Evolutionary conservation across 768 basidiomycete species (phyloP).

Genomic region (Suillus brevipes): DNA sequence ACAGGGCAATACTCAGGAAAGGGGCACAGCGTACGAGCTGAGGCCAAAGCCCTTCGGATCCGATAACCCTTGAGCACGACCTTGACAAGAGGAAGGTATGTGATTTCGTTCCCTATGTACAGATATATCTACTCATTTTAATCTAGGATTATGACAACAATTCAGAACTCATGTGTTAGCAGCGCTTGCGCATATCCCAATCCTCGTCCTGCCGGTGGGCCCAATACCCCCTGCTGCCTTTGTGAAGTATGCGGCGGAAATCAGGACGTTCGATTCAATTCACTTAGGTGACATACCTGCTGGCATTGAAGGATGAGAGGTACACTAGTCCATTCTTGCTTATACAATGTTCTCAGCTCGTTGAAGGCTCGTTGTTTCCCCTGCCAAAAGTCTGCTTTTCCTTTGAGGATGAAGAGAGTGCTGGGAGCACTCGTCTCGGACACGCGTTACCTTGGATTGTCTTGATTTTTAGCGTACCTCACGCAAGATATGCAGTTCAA

Average conservation of each 20-base stretch:
- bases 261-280: constrained; percentile 71
- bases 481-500: too few species aligned
- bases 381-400: constrained; percentile 84
- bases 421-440: constrained; percentile 54
- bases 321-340: constrained; percentile 32
- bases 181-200: constrained; percentile 80
- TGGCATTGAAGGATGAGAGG: constrained; percentile 74
- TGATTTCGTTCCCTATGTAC: too few species aligned
- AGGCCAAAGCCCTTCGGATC: too few species aligned
- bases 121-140: too few species aligned
- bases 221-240: constrained; percentile 67
- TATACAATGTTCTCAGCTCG: constrained; percentile 48
- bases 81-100: too few species aligned
- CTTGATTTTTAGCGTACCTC: constrained; percentile 80
- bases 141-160: too few species aligned
- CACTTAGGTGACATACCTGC: constrained; percentile 83
- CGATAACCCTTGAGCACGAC: too few species aligned
- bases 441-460: constrained; percentile 64
- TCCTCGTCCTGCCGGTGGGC: constrained; percentile 89
- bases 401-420: constrained; percentile 65
- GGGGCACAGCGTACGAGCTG: too few species aligned
- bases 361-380: constrained; percentile 69
- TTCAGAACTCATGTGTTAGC: constrained; percentile 66
- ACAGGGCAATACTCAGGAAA: too few species aligned
- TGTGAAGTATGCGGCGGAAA: constrained; percentile 70